Base-by-base conservation (phyloP, 805 yeast species). In the Zygosaccharomyces kombuchaensis region DNA sequence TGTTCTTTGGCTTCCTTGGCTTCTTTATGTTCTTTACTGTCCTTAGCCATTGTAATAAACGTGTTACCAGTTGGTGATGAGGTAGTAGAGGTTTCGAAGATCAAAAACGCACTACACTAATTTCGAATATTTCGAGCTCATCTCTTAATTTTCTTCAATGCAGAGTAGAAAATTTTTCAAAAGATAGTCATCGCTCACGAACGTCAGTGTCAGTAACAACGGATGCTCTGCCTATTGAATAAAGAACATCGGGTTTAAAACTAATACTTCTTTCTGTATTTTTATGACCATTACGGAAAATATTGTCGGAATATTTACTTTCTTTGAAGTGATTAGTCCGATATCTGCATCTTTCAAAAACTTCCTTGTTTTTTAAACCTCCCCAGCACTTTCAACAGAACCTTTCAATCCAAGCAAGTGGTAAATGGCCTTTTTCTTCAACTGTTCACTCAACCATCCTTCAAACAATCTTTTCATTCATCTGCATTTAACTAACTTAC, bases 1-100 rank as follows among this genome's bases (percentile, higher is more conserved):
- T 36, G 39, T 42, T 51, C 50, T 34, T 49, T 45, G 17, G 48
- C 37, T 40, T 51, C 22, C 37, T 47, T 45, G 25, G 17, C 22
- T 19, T 40, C 36, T n/a, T 30, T 23, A 3, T n/a, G 31, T 12
- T 43, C 34, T 36, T 68, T 70, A 34, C 55, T 47, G 12, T 49
- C 55, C 40, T 49, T 49, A 36, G 51, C 51, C 53, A 52, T 52
- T 30, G 30, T 39, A 13, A 21, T 14, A 27, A 5, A 25, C 9
- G 34, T 7, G n/a, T 10, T 27, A 17, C n/a, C 8, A 23, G 34
- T 12, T 16, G n/a, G 3, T 29, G 9, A 23, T 26, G 12, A 14
- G 14, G 19, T 23, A 22, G 27, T 9, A 36, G 16, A 39, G 36
- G 35, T 5, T 30, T 27, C 22, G n/a, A 16, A 9, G 30, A 13